Percentiles rank a stretch among this genome's conserved stretches.
Evolutionary conservation across 2,329 filamentous ascomycete genomes (phyloP).

Genomic region (Volutella citrinella): DNA sequence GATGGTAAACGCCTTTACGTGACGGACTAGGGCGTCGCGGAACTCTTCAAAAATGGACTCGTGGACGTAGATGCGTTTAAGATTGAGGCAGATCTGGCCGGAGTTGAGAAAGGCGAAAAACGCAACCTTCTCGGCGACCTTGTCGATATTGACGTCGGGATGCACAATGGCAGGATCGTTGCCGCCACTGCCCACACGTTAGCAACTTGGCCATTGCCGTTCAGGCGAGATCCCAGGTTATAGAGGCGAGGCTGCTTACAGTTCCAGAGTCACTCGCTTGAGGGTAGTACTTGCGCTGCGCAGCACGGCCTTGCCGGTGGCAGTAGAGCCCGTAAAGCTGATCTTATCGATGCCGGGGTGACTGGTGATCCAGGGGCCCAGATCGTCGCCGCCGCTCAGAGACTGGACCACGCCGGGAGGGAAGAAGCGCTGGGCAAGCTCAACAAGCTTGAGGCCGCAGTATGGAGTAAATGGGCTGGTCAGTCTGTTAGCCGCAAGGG

Average conservation of each 20-base stretch:
- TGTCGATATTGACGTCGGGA: slow-evolving; percentile 51
- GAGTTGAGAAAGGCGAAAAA: slow-evolving; percentile 55
- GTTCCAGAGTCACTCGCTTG: slow-evolving; percentile 60
- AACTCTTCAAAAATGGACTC: slow-evolving; percentile 57
- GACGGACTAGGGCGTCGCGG: slow-evolving; percentile 34
- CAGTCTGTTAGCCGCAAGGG: not conserved
- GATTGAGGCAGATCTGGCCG: slow-evolving; percentile 37
- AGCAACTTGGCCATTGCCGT: no score
- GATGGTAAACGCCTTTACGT: slow-evolving; percentile 40
- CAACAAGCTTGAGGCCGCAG: slow-evolving; percentile 55
- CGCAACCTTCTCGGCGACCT: slow-evolving; percentile 34
- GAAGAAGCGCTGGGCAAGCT: slow-evolving; percentile 56
- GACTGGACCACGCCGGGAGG: slow-evolving; percentile 62
- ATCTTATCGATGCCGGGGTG: slow-evolving; percentile 62
- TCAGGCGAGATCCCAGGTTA: no score
- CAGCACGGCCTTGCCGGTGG: slow-evolving; percentile 61
- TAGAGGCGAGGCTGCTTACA: slow-evolving; percentile 34
- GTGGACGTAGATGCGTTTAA: slow-evolving; percentile 62
- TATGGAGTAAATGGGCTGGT: slow-evolving; percentile 52
- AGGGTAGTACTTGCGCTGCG: slow-evolving; percentile 53
- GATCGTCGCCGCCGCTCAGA: slow-evolving; percentile 56
- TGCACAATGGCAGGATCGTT: slow-evolving; percentile 61
- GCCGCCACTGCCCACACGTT: slow-evolving; percentile 33
- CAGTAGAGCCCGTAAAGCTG: slow-evolving; percentile 60
- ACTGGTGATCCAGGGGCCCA: slow-evolving; percentile 57